phyloP scores from a whole-genome alignment of 768 basidiomycete species.

The Lactarius deliciosus region DNA sequence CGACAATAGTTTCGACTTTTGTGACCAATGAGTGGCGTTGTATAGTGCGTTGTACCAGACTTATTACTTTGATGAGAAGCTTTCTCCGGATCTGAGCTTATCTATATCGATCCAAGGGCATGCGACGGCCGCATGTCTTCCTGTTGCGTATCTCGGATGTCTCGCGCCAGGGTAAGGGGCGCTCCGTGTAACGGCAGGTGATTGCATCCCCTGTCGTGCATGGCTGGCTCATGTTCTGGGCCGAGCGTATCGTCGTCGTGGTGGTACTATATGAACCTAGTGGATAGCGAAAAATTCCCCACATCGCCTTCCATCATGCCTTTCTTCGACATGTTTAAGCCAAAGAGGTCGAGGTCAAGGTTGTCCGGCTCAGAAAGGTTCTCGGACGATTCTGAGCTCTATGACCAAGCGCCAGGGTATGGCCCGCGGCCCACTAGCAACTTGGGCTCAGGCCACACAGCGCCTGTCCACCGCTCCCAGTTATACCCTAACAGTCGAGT shows the following conservation, averaged over 20 bases:
- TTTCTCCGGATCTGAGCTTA: slow-evolving; percentile 17
- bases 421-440: neutral
- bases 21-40: slow-evolving; percentile 11
- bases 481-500: neutral
- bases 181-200: slow-evolving; percentile 26
- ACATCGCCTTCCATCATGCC: slow-evolving; percentile 26
- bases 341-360: slow-evolving; percentile 20
- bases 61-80: slow-evolving; percentile 20
- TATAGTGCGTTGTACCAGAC: slow-evolving; percentile 23
- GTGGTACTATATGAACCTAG: slow-evolving; percentile 22
- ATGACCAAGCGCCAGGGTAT: slow-evolving; percentile 10
- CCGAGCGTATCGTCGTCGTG: slow-evolving; percentile 14
- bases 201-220: slow-evolving; percentile 22
- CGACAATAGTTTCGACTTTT: slow-evolving; percentile 9
- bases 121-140: slow-evolving; percentile 24
- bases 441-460: slow-evolving; percentile 1
- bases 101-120: slow-evolving; percentile 23
- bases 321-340: slow-evolving; percentile 27
- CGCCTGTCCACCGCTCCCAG: neutral
- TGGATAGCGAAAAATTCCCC: slow-evolving; percentile 13
- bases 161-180: slow-evolving; percentile 22
- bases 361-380: slow-evolving; percentile 5
- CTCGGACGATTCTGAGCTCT: slow-evolving; percentile 12
- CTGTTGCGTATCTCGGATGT: slow-evolving; percentile 14
- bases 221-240: slow-evolving; percentile 23